Percentiles rank a stretch among this genome's conserved stretches.
These are phyloP conservation scores for Circinella minor DNA, from an alignment of 371 early-diverging fungal species.

Conservation along the genomic window DNA sequence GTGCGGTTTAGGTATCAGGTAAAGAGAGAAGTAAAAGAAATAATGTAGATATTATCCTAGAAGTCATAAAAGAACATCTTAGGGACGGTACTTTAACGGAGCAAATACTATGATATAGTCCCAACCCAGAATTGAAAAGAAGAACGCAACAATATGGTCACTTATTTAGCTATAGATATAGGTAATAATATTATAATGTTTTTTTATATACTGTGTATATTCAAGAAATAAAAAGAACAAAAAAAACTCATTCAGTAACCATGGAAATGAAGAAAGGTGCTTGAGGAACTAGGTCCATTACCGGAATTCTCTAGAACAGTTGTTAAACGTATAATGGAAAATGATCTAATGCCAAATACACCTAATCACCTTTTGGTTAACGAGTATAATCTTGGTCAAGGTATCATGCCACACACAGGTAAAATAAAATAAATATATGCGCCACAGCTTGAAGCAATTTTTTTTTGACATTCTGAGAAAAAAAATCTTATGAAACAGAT, in stretches of 20 bases:
- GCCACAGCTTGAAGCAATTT: not conserved
- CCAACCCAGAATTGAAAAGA: conserved; percentile 78
- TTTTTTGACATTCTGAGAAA: not conserved
- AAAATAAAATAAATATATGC: not conserved
- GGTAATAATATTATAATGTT: conserved; percentile 39
- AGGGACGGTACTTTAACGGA: too few relatives aligned
- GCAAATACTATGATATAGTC: conserved; percentile 29
- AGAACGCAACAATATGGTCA: conserved; percentile 80
- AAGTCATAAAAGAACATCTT: not conserved
- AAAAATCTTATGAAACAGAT: conserved; percentile 32
- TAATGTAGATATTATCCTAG: not conserved
- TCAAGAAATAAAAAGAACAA: too few relatives aligned
- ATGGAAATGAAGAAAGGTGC: conserved; percentile 49
- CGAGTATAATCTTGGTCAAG: conserved; percentile 78
- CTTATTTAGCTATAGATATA: conserved; percentile 69
- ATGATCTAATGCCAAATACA: conserved; percentile 36
- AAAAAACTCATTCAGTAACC: conserved; percentile 2
- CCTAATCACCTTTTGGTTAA: conserved; percentile 74
- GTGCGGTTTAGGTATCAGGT: conserved; percentile 54
- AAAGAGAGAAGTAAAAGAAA: not conserved
- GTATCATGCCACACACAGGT: conserved; percentile 62
- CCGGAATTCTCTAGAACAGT: conserved; percentile 52
- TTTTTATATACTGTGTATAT: not conserved
- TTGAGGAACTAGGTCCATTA: conserved; percentile 59
- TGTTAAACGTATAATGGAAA: conserved; percentile 49